These are phyloP conservation scores for Fragilaria radians DNA, from an alignment of 108 stramenopile genomes.

Conservation along the genomic window DNA sequence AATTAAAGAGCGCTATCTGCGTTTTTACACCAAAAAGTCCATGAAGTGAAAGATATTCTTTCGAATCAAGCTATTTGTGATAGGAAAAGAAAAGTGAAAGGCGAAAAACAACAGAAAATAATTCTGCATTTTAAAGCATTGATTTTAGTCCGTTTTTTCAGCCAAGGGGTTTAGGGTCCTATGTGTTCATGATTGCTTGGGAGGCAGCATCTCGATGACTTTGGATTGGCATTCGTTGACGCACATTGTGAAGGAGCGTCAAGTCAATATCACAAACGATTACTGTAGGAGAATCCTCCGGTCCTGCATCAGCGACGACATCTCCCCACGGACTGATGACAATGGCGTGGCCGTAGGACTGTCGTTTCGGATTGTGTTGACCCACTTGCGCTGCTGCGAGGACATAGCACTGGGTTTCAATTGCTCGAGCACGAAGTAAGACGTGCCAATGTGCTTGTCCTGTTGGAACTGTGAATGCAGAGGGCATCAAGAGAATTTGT, in stretches of 20 bases:
- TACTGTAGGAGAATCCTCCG: constrained; percentile 47
- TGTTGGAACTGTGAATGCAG: constrained; percentile 95
- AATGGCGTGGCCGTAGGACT: constrained; percentile 82
- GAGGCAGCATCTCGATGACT: constrained; percentile 43
- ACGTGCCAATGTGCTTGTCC: constrained; percentile 96
- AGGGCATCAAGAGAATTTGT: constrained; percentile 81
- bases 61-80: no score
- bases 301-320: constrained; percentile 49
- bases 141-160: no score
- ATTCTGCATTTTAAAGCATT: no score
- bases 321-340: constrained; percentile 77
- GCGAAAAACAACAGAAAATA: no score
- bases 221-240: constrained; percentile 79
- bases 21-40: no score
- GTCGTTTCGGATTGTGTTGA: constrained; percentile 73
- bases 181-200: no score
- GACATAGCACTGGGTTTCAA: constrained; percentile 94
- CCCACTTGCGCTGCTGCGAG: constrained; percentile 95
- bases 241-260: constrained; percentile 34
- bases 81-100: no score
- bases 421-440: constrained; percentile 84
- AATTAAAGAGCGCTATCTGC: no score
- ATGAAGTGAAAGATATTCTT: no score
- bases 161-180: no score
- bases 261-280: constrained; percentile 60